A percentile compares a stretch with the other conserved stretches of the same genome.
These are phyloP conservation scores for Dothideomycetes sp. DNA, from an alignment of 2,329 filamentous ascomycete species.

Conservation along the genomic window DNA sequence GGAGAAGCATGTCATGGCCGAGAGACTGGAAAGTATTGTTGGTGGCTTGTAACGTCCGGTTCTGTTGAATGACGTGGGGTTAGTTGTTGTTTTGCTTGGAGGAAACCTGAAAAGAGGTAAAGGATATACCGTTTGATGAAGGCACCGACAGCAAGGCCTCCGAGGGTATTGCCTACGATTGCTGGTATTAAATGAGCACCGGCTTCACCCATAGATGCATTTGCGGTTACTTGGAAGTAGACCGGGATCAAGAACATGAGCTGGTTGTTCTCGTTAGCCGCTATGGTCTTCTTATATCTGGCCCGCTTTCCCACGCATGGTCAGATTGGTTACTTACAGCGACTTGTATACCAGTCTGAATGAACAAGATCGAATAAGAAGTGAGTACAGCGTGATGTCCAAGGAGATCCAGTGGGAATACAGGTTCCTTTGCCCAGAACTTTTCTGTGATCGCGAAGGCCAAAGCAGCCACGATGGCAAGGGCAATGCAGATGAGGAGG, in stretches of 20 bases:
- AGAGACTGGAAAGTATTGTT: slow-evolving; percentile 41
- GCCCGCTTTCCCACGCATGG: too few relatives aligned
- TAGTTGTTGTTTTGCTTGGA: too few relatives aligned
- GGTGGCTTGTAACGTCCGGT: slow-evolving; percentile 53
- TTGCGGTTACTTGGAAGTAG: slow-evolving; percentile 58
- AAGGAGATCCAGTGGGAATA: slow-evolving; percentile 50
- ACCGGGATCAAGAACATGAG: slow-evolving; percentile 59
- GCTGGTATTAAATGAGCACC: slow-evolving; percentile 57
- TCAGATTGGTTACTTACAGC: too few relatives aligned
- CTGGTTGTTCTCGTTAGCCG: too few relatives aligned
- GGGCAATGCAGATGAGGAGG: slow-evolving; percentile 21
- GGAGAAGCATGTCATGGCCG: slow-evolving; percentile 43
- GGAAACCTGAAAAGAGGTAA: slow-evolving; percentile 17
- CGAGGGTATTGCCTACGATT: slow-evolving; percentile 57
- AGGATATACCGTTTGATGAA: slow-evolving; percentile 40
- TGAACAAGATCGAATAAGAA: slow-evolving; percentile 43
- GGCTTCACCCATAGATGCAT: slow-evolving; percentile 49
- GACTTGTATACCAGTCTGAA: slow-evolving; percentile 51
- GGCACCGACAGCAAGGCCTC: slow-evolving; percentile 51
- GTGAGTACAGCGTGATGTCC: slow-evolving; percentile 43
- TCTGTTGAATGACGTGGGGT: slow-evolving; percentile 21
- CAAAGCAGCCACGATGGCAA: slow-evolving; percentile 21
- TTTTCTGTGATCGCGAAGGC: slow-evolving; percentile 30
- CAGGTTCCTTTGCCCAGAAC: slow-evolving; percentile 44
- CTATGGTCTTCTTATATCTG: too few relatives aligned